Evolutionary conservation across 192 early-diverging fungal species (phyloP).

Genomic region (Entrophospora sp.): DNA sequence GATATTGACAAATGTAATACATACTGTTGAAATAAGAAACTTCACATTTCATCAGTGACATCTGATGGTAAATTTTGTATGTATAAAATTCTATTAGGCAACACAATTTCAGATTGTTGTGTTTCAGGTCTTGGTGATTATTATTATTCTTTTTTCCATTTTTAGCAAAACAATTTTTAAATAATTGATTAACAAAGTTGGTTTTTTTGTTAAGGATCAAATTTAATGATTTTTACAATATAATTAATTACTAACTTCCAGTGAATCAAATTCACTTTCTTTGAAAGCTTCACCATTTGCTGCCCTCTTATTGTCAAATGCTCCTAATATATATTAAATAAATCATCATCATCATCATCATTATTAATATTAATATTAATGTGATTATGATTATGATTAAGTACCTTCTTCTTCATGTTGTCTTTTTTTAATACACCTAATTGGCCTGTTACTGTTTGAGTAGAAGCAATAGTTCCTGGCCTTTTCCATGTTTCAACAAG

Average conservation of each 20-base stretch:
- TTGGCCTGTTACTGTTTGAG: neutral
- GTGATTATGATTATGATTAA: too few species aligned
- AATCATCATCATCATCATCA: neutral
- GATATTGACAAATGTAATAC: neutral
- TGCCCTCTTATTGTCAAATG: neutral
- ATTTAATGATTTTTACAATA: too few species aligned
- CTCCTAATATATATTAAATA: neutral
- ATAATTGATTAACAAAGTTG: neutral
- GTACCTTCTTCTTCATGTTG: slow-evolving; percentile 13
- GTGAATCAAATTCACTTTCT: neutral
- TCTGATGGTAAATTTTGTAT: slow-evolving; percentile 33
- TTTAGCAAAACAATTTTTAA: neutral
- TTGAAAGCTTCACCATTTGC: neutral
- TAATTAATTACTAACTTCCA: neutral
- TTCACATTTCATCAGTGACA: slow-evolving; percentile 40
- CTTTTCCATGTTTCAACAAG: slow-evolving; percentile 48
- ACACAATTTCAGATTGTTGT: slow-evolving; percentile 11
- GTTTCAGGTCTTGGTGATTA: slow-evolving; percentile 22
- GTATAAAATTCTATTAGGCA: slow-evolving; percentile 36
- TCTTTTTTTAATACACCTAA: neutral
- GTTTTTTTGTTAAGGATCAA: too few species aligned
- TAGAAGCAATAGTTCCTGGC: neutral
- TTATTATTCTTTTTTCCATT: slow-evolving; percentile 10
- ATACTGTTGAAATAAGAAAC: slow-evolving; percentile 50
- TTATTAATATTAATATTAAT: neutral